Percentiles rank a stretch among this genome's conserved stretches.
Conservation (phyloP, 2,329 filamentous ascomycete species). For the Pseudocercospora macadamiae region DNA sequence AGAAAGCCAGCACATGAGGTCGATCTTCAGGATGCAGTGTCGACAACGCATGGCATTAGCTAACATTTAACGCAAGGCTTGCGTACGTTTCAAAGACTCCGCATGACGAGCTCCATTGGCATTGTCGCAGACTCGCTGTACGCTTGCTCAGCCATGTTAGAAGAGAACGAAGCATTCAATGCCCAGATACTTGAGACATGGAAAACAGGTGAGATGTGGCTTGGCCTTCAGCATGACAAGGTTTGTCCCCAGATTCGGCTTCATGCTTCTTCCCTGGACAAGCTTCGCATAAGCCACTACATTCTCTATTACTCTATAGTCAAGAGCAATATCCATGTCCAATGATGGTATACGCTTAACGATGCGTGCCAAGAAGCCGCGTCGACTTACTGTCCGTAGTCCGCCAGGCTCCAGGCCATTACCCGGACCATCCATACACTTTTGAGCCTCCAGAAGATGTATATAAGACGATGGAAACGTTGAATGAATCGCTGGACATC, state of each 20-base stretch:
- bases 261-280: not conserved
- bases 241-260: not conserved
- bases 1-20: not conserved
- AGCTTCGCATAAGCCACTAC: not conserved
- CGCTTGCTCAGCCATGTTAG: not conserved
- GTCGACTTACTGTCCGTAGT: not conserved
- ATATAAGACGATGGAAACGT: not conserved
- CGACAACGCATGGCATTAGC: not conserved
- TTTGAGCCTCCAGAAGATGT: not conserved
- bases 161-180: not conserved
- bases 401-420: not conserved
- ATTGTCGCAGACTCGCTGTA: not conserved
- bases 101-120: not conserved
- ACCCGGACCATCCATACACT: not conserved
- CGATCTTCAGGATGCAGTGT: not conserved
- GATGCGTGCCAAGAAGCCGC: not conserved
- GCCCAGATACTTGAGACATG: not conserved
- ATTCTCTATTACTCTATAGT: not conserved
- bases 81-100: not conserved
- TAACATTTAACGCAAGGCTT: not conserved
- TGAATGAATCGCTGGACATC: not conserved
- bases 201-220: not conserved
- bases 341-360: not conserved
- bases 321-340: not conserved
- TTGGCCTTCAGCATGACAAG: constrained; percentile 2